Conservation (phyloP, 805 yeast genomes). For the Ogataea trehaloabstinens region DNA sequence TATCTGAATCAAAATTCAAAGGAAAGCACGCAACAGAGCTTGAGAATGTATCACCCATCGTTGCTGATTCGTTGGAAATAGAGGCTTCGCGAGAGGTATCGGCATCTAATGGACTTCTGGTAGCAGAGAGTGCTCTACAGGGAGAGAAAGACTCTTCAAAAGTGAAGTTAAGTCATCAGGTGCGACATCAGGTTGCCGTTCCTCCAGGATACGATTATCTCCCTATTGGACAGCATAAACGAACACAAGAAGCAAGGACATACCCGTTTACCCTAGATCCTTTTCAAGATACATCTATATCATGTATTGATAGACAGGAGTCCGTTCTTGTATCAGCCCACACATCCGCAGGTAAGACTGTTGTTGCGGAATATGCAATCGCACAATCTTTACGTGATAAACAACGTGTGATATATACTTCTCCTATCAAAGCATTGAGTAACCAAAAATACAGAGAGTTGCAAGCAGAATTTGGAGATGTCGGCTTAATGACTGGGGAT, state of each 20-base stretch:
- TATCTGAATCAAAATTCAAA: conserved; percentile 28
- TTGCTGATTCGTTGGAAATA: conserved; percentile 82
- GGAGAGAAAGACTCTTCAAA: conserved; percentile 23
- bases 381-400: conserved; percentile 91
- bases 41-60: conserved; percentile 56
- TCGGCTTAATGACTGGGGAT: conserved; percentile 99
- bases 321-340: conserved; percentile 97
- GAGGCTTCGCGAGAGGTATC: conserved; percentile 87
- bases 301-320: conserved; percentile 92
- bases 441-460: conserved; percentile 93
- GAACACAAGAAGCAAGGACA: conserved; percentile 74
- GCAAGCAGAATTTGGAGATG: conserved; percentile 91
- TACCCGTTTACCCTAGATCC: conserved; percentile 96
- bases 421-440: conserved; percentile 92
- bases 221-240: conserved; percentile 86
- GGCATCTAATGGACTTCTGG: conserved; percentile 70
- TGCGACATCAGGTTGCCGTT: conserved; percentile 95
- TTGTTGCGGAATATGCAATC: conserved; percentile 95
- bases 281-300: conserved; percentile 94
- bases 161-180: conserved; percentile 84
- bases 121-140: conserved; percentile 34
- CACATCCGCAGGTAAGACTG: conserved; percentile 96
- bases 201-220: conserved; percentile 88
- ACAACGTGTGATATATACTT: conserved; percentile 92
- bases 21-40: conserved; percentile 22